Evolutionary conservation across 2,329 filamentous ascomycete genomes (phyloP), one percentile per base, ranked within the genome.

Genomic region (Onygenales sp.): DNA sequence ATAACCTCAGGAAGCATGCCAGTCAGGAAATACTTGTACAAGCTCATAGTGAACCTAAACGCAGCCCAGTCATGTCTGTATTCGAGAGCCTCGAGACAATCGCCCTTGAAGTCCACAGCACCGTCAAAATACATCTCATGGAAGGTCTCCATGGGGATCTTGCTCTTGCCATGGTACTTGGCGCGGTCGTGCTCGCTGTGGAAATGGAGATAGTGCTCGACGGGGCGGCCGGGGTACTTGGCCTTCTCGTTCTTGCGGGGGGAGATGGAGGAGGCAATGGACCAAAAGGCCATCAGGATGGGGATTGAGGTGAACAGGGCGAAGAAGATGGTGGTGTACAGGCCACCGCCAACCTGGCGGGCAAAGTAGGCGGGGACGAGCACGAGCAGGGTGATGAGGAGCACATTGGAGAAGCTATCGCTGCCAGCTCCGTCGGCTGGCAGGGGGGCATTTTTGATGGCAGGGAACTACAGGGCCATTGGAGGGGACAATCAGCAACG

Each of bases 41-140:
- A 78, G 65, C 84, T 79, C 65, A 86, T 73, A 58, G 92, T 96
- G 75, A 97, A 95, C 66, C 84, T 81, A 79, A 95, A 96, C 78
- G 81, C 93, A 62, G 89, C 89, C 93, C 93, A 97, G 72, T 98
- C 93, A 69, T 97, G 92, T 66, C 93, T 81, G 77, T 93, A 93
- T 74, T 97, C 93, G 72, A 97, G 75, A 47, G 88, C 78, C 67
- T 97, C 92, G 58, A 97, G 80, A 64, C 80, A 82, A 72, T 97
- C 93, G 55, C 90, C 91, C 71, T 95, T 97, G 80, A 96, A 92
- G 63, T 95, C 89, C 59, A 95, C 90, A 55, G 95, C 84, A 55
- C 89, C 89, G 67, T 93, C 86, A 73, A 97, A 95, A 79, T 96
- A 97, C 86, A 92, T 95, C 74, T 96, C 91, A 69, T 94, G 85